Evolutionary conservation across 306 rosid species (phyloP).

Genomic region (Cicer bijugum): DNA sequence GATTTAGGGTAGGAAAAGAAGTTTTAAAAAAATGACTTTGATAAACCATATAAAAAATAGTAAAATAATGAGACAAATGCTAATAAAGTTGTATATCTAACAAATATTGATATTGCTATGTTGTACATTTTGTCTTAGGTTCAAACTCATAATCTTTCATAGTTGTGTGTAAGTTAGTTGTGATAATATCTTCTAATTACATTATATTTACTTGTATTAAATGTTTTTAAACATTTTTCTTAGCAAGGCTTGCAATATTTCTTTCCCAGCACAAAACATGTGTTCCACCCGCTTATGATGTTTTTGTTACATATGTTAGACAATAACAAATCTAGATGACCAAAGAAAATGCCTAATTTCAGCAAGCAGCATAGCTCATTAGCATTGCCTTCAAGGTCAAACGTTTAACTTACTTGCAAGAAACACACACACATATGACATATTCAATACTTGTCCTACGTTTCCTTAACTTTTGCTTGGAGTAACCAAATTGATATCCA

Average conservation of each 20-base stretch:
- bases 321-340: not conserved
- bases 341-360: conserved; percentile 12
- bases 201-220: too few relatives aligned
- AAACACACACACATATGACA: conserved; percentile 39
- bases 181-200: too few relatives aligned
- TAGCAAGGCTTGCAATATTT: not conserved
- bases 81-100: too few relatives aligned
- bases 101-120: too few relatives aligned
- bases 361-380: conserved; percentile 17
- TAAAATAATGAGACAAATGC: too few relatives aligned
- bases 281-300: not conserved
- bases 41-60: not conserved
- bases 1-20: too few relatives aligned
- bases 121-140: too few relatives aligned
- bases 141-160: too few relatives aligned
- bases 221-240: too few relatives aligned
- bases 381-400: conserved; percentile 42
- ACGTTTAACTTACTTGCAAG: conserved; percentile 50
- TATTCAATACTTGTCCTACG: conserved; percentile 34
- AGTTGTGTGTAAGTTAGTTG: too few relatives aligned
- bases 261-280: not conserved
- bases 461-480: conserved; percentile 43
- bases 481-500: conserved; percentile 48
- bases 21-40: too few relatives aligned
- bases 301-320: conserved; percentile 3